Percentiles rank a stretch among this genome's conserved stretches.
Evolutionary conservation across 768 basidiomycete species (phyloP).

Genomic region (Rhodocollybia butyracea): DNA sequence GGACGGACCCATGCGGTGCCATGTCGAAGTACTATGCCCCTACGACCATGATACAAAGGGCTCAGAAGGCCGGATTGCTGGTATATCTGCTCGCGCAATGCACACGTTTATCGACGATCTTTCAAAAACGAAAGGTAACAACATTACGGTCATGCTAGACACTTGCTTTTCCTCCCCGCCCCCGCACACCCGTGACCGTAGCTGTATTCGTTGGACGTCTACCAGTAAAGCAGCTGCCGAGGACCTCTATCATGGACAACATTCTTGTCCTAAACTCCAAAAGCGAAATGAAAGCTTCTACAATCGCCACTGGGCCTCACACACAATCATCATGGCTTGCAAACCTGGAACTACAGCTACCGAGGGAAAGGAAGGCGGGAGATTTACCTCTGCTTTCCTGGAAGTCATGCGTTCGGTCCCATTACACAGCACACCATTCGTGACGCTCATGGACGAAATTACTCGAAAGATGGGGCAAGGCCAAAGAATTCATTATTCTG

Average conservation of each 20-base stretch:
- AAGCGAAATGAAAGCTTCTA: conserved; percentile 39
- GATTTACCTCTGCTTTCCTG: conserved; percentile 56
- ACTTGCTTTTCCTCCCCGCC: conserved; percentile 53
- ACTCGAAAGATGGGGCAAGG: conserved; percentile 31
- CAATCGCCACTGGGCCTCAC: conserved; percentile 33
- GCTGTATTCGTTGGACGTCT: conserved; percentile 56
- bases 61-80: conserved; percentile 46
- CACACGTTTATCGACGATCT: conserved; percentile 60
- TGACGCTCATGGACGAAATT: conserved; percentile 43
- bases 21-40: conserved; percentile 61
- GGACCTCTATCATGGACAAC: conserved; percentile 45
- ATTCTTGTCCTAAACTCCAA: conserved; percentile 49
- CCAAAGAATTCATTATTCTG: conserved; percentile 51
- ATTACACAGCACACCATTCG: conserved; percentile 52
- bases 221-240: conserved; percentile 50
- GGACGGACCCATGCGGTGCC: conserved; percentile 23
- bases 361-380: conserved; percentile 63
- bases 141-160: conserved; percentile 67
- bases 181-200: conserved; percentile 40
- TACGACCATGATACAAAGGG: conserved; percentile 60
- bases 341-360: conserved; percentile 49
- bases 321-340: conserved; percentile 59
- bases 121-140: conserved; percentile 56
- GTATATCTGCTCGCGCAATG: conserved; percentile 67
- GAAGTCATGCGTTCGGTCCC: conserved; percentile 40